Evolutionary conservation across 192 early-diverging fungal genomes (phyloP).

Genomic region (Helicostylum pulchrum): DNA sequence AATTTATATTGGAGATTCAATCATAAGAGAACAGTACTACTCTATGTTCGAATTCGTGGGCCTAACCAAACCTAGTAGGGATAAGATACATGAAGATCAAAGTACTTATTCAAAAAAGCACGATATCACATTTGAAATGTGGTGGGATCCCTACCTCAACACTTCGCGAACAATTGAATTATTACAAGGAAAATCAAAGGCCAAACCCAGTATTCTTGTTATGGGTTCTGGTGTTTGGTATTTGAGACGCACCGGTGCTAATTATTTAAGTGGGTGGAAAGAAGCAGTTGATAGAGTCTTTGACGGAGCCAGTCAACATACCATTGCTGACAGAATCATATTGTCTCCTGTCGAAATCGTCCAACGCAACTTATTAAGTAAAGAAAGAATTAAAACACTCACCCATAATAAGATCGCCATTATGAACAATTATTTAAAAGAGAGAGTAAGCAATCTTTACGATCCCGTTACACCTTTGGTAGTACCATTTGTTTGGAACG

Average conservation of each 20-base stretch:
- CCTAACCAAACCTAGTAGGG: slow-evolving; percentile 22
- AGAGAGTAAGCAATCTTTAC: slow-evolving; percentile 6
- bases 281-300: slow-evolving; percentile 39
- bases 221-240: slow-evolving; percentile 65
- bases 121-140: slow-evolving; percentile 49
- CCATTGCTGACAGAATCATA: slow-evolving; percentile 38
- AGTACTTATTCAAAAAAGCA: slow-evolving; percentile 15
- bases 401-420: slow-evolving; percentile 37
- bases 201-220: slow-evolving; percentile 41
- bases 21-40: slow-evolving; percentile 60
- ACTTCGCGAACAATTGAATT: slow-evolving; percentile 33
- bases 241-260: slow-evolving; percentile 49
- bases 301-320: slow-evolving; percentile 18
- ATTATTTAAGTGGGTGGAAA: slow-evolving; percentile 46
- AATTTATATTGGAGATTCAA: slow-evolving; percentile 70
- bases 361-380: slow-evolving; percentile 37
- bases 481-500: slow-evolving; percentile 50
- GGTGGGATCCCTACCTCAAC: slow-evolving; percentile 75
- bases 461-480: slow-evolving; percentile 24
- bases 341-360: slow-evolving; percentile 42
- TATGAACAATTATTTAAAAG: slow-evolving; percentile 56
- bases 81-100: slow-evolving; percentile 15
- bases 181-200: slow-evolving; percentile 8
- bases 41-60: slow-evolving; percentile 46
- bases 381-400: slow-evolving; percentile 45